phyloP scores from a whole-genome alignment of 2,329 filamentous ascomycete species.

The Epichloe hybrida region DNA sequence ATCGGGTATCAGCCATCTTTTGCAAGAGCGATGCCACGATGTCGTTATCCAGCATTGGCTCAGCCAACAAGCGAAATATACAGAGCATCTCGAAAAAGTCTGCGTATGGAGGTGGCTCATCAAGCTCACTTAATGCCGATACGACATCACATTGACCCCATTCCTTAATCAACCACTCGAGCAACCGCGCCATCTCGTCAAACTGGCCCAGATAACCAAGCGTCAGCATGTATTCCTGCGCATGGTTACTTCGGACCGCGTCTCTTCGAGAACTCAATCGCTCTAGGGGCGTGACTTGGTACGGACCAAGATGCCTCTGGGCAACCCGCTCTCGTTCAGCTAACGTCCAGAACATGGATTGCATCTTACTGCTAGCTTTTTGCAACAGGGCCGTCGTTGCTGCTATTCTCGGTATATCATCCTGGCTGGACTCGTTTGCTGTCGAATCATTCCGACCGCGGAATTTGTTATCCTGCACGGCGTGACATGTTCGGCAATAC shows the following conservation, averaged over 20 bases:
- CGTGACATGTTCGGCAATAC: neutral
- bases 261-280: conserved; percentile 20
- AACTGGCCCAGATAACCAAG: conserved; percentile 48
- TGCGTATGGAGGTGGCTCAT: conserved; percentile 20
- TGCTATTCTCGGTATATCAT: neutral
- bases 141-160: conserved; percentile 23
- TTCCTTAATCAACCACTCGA: conserved; percentile 44
- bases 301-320: conserved; percentile 8
- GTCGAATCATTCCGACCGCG: neutral
- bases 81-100: conserved; percentile 28
- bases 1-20: conserved; percentile 12
- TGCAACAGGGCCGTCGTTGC: conserved; percentile 7
- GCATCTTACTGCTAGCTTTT: conserved; percentile 13
- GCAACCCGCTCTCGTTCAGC: conserved; percentile 12
- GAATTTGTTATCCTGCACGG: no score
- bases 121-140: conserved; percentile 21
- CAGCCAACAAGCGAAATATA: conserved; percentile 34
- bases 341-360: conserved; percentile 15
- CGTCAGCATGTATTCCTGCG: conserved; percentile 47
- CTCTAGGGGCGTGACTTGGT: conserved; percentile 19
- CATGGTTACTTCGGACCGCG: conserved; percentile 23
- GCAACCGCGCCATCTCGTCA: conserved; percentile 40
- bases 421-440: no score
- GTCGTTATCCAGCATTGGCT: conserved; percentile 24
- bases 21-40: conserved; percentile 18